phyloP scores from a whole-genome alignment of 257 asterid species.

The Gentiana macrophylla region DNA sequence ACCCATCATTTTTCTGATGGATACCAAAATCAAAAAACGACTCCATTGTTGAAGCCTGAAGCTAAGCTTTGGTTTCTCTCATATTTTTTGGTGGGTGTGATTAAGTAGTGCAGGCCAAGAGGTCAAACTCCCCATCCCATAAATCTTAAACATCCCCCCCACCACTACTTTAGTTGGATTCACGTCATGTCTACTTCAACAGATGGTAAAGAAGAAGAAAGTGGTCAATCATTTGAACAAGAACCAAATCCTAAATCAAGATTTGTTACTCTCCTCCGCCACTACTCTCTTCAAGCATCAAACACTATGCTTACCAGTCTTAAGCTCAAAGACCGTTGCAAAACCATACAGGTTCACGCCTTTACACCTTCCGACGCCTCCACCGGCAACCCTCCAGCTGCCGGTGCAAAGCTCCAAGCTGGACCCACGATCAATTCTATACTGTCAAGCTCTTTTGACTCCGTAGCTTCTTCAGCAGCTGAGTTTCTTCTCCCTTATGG shows the following conservation, averaged over 20 bases:
- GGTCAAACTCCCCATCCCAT: not conserved
- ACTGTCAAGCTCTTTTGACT: conserved; percentile 19
- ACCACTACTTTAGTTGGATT: not conserved
- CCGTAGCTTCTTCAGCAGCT: conserved; percentile 13
- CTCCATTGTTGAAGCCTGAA: conserved; percentile 10
- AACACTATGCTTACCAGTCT: conserved; percentile 23
- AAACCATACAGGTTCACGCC: conserved; percentile 47
- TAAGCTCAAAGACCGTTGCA: conserved; percentile 45
- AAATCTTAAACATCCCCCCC: not conserved
- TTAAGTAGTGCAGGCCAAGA: conserved; percentile 10
- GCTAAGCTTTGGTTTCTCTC: not conserved
- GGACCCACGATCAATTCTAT: conserved; percentile 37
- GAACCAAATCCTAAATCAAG: conserved; percentile 25
- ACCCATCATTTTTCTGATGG: conserved; percentile 4
- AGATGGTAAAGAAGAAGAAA: conserved; percentile 13
- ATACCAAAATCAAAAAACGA: not conserved
- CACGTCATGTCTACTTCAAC: conserved; percentile 41
- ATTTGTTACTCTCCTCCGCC: conserved; percentile 39
- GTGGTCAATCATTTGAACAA: conserved; percentile 11
- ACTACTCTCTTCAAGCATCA: conserved; percentile 21
- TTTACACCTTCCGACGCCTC: conserved; percentile 22
- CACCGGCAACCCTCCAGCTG: conserved; percentile 9
- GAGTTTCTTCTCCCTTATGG: conserved; percentile 36
- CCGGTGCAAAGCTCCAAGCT: conserved; percentile 4
- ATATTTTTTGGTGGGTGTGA: conserved; percentile 11